These are phyloP conservation scores for Calocybe indica DNA, from an alignment of 768 basidiomycete genomes.

Conservation along the genomic window DNA sequence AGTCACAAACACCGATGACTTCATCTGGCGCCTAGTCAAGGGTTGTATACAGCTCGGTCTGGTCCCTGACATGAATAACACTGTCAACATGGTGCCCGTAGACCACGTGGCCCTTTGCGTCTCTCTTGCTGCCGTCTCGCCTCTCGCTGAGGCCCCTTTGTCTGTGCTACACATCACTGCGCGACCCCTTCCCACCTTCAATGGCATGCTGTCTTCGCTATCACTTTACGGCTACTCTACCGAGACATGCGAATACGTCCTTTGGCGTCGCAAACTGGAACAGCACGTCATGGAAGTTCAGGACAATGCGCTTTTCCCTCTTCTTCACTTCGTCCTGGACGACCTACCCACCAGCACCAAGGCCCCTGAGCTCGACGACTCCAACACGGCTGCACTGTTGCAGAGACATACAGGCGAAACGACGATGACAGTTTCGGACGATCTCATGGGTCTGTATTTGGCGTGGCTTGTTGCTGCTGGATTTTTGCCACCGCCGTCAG, in stretches of 20 bases:
- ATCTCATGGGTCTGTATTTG: constrained; percentile 80
- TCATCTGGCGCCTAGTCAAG: constrained; percentile 96
- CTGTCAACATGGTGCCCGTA: constrained; percentile 97
- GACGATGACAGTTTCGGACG: constrained; percentile 63
- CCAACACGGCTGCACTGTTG: constrained; percentile 70
- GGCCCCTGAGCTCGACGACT: constrained; percentile 83
- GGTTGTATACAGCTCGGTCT: constrained; percentile 98
- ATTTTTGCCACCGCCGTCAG: constrained; percentile 63
- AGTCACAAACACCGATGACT: constrained; percentile 99
- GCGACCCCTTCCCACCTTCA: constrained; percentile 83
- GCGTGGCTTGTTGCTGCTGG: constrained; percentile 86
- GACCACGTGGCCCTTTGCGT: constrained; percentile 89
- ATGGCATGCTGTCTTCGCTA: constrained; percentile 72
- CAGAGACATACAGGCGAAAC: constrained; percentile 28
- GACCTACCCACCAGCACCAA: constrained; percentile 97
- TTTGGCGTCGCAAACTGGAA: constrained; percentile 90
- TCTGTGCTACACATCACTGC: constrained; percentile 84
- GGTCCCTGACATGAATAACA: constrained; percentile 96
- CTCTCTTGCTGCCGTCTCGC: constrained; percentile 63
- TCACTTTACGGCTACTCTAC: constrained; percentile 75
- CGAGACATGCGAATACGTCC: constrained; percentile 77
- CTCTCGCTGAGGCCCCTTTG: constrained; percentile 39
- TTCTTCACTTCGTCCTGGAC: constrained; percentile 95
- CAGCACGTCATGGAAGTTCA: constrained; percentile 91
- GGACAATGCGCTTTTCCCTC: constrained; percentile 95